phyloP scores from a whole-genome alignment of 257 asterid species.

The Solanum lycopersicoides region DNA sequence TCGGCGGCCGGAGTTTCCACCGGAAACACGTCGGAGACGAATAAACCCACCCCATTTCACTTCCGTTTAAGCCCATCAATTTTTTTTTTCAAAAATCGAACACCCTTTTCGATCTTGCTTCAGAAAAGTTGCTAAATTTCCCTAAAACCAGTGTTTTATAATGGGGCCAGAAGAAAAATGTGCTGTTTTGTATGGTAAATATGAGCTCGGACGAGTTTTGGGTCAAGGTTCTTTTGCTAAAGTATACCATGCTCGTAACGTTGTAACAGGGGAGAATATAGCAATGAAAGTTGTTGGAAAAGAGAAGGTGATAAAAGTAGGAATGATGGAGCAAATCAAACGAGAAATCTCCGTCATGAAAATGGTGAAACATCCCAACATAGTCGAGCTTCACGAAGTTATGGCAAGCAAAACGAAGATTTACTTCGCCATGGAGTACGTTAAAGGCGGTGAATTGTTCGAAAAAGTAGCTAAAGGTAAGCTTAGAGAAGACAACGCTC shows the following conservation, averaged over 20 bases:
- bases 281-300: conserved; percentile 66
- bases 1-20: conserved; percentile 12
- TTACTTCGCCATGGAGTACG: conserved; percentile 58
- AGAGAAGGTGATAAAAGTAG: conserved; percentile 57
- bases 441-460: conserved; percentile 66
- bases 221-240: conserved; percentile 70
- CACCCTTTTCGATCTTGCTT: not conserved
- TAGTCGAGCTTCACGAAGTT: conserved; percentile 64
- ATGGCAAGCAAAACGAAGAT: conserved; percentile 62
- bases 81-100: not conserved
- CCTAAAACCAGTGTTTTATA: not conserved
- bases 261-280: conserved; percentile 32
- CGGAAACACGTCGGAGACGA: conserved; percentile 10
- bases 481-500: conserved; percentile 40
- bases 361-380: conserved; percentile 61
- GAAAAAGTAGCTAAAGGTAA: conserved; percentile 38
- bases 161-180: conserved; percentile 8
- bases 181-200: conserved; percentile 43
- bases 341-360: conserved; percentile 74
- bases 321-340: conserved; percentile 76
- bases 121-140: not conserved
- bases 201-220: conserved; percentile 49
- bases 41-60: not conserved
- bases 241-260: conserved; percentile 52
- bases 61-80: not conserved